Evolutionary conservation across 2,329 filamentous ascomycete species (phyloP).

Genomic region (Diaporthe capsici): DNA sequence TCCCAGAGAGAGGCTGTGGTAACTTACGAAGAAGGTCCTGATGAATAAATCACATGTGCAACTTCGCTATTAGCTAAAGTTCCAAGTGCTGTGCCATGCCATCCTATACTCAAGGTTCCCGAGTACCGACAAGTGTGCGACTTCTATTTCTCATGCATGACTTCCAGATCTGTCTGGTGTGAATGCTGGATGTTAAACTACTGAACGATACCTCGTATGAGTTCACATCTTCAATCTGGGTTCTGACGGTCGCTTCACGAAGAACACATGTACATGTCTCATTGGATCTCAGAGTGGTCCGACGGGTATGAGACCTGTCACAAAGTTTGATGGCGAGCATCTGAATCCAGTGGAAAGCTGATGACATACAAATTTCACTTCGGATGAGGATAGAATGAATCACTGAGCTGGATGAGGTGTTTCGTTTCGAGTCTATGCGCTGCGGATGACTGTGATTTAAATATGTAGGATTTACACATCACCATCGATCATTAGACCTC

Average conservation of each 20-base stretch:
- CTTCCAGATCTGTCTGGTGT: not conserved
- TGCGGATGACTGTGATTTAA: not conserved
- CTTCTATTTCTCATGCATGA: not conserved
- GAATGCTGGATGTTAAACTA: not conserved
- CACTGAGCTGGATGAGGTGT: not conserved
- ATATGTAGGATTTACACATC: not conserved
- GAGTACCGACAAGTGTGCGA: no score
- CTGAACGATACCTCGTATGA: not conserved
- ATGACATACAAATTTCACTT: fast-evolving
- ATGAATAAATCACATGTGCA: not conserved
- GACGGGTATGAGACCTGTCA: not conserved
- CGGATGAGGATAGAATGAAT: not conserved
- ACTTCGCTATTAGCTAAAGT: not conserved
- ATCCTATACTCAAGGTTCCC: not conserved
- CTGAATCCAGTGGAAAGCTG: not conserved
- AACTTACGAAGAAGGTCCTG: not conserved
- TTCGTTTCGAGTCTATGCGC: not conserved
- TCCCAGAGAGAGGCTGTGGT: not conserved
- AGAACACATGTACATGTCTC: not conserved
- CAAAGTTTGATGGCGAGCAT: not conserved
- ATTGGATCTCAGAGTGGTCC: not conserved
- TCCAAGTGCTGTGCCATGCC: no score
- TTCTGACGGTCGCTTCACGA: not conserved
- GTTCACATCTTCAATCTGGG: not conserved
- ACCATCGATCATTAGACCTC: no score